phyloP scores from a whole-genome alignment of 2,329 filamentous ascomycete genomes.

The Didymella pinodella region DNA sequence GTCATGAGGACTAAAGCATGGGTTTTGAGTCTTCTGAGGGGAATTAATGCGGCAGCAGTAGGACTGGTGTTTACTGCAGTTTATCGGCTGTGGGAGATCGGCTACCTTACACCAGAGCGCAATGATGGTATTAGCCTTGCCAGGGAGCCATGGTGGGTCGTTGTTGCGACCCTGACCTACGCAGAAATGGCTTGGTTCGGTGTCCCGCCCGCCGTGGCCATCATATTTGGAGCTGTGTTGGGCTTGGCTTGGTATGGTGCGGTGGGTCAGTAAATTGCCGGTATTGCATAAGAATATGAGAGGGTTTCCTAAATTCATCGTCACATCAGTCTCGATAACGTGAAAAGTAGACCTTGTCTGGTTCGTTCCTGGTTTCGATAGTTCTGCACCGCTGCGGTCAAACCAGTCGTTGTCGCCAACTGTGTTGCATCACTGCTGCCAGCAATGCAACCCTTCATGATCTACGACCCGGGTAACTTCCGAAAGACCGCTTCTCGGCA shows the following conservation, averaged over 20 bases:
- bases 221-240: constrained; percentile 51
- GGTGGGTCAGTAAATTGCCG: constrained; percentile 33
- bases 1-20: constrained; percentile 46
- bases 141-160: constrained; percentile 56
- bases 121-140: constrained; percentile 49
- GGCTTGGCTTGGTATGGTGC: constrained; percentile 53
- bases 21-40: constrained; percentile 48
- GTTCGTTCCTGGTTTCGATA: background rate
- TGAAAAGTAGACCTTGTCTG: background rate
- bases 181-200: constrained; percentile 52
- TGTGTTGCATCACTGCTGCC: background rate
- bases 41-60: constrained; percentile 55
- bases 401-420: background rate
- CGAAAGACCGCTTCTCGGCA: background rate
- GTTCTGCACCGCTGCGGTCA: background rate
- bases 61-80: constrained; percentile 56
- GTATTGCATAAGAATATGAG: background rate
- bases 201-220: constrained; percentile 51
- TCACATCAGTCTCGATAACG: background rate
- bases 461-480: background rate
- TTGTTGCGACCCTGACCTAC: constrained; percentile 53
- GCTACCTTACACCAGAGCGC: constrained; percentile 51
- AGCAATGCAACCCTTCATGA: background rate
- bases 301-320: background rate
- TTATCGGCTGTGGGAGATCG: constrained; percentile 56